Percentiles rank a stretch among this genome's conserved stretches.
phyloP scores from a whole-genome alignment of 1,284 basidiomycete genomes.

The Xerocomus amazonicus region DNA sequence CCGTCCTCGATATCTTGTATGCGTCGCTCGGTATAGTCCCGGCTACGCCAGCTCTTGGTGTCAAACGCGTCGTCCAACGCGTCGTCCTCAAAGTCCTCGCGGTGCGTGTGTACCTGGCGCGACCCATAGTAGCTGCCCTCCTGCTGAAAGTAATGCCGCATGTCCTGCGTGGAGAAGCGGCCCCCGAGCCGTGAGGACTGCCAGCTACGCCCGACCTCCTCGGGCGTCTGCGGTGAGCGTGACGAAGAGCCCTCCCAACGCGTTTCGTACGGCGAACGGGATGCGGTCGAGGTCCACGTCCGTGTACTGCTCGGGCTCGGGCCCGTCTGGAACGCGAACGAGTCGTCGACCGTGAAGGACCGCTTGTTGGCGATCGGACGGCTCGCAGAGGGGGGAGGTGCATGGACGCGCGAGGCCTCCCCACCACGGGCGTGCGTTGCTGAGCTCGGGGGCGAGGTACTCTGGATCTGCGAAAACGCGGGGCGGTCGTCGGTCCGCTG shows the following conservation, averaged over 20 bases:
- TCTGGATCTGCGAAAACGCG: constrained; percentile 1
- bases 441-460: constrained; percentile 17
- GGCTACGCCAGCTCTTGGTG: constrained; percentile 29
- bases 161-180: constrained; percentile 31
- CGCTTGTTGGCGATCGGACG: constrained; percentile 30
- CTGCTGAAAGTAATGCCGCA: constrained; percentile 24
- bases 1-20: constrained; percentile 31
- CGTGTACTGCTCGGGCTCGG: constrained; percentile 20
- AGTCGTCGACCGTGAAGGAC: constrained; percentile 29
- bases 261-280: constrained; percentile 28
- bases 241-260: constrained; percentile 26
- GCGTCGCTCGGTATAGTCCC: constrained; percentile 33
- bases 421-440: constrained; percentile 11
- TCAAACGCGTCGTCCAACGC: constrained; percentile 34
- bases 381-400: constrained; percentile 30
- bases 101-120: constrained; percentile 26
- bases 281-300: constrained; percentile 16
- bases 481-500: no score
- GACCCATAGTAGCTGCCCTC: constrained; percentile 14
- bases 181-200: constrained; percentile 27
- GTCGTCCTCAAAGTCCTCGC: constrained; percentile 34
- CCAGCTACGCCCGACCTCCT: constrained; percentile 31
- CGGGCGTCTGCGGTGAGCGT: constrained; percentile 31
- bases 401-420: constrained; percentile 20
- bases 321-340: constrained; percentile 20